phyloP scores from a whole-genome alignment of 331 rosid species.

The Prunus yedoensis region DNA sequence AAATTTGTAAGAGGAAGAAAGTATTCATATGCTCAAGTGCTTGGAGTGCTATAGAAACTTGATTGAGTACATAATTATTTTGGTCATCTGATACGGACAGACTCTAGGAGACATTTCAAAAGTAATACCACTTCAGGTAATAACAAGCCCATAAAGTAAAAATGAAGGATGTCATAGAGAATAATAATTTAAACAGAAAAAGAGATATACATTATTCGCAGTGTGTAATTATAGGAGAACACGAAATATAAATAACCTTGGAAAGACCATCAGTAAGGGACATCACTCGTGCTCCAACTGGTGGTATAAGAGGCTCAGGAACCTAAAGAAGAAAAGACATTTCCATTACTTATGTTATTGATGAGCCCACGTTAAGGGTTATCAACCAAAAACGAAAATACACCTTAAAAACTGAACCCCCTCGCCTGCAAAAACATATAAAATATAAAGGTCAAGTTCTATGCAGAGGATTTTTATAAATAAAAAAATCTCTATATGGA shows the following conservation, averaged over 20 bases:
- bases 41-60: not conserved
- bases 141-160: not conserved
- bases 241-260: constrained; percentile 52
- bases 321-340: constrained; percentile 50
- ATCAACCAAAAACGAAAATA: constrained; percentile 24
- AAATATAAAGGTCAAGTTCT: constrained; percentile 35
- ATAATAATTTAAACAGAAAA: not conserved
- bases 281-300: constrained; percentile 94
- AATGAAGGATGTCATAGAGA: not conserved
- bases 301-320: constrained; percentile 96
- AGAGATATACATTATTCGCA: not conserved
- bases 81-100: not conserved
- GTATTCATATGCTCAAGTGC: not conserved
- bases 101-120: not conserved
- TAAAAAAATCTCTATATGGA: too few species aligned
- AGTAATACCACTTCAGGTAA: not conserved
- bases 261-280: constrained; percentile 92
- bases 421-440: constrained; percentile 67
- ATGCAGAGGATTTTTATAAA: not conserved
- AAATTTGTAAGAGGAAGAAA: not conserved
- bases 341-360: constrained; percentile 17
- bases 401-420: constrained; percentile 85
- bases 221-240: constrained; percentile 2
- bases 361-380: constrained; percentile 21
- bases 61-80: not conserved